Evolutionary conservation across 805 yeast species (phyloP).

Genomic region (Cyberlindnera mrakii): DNA sequence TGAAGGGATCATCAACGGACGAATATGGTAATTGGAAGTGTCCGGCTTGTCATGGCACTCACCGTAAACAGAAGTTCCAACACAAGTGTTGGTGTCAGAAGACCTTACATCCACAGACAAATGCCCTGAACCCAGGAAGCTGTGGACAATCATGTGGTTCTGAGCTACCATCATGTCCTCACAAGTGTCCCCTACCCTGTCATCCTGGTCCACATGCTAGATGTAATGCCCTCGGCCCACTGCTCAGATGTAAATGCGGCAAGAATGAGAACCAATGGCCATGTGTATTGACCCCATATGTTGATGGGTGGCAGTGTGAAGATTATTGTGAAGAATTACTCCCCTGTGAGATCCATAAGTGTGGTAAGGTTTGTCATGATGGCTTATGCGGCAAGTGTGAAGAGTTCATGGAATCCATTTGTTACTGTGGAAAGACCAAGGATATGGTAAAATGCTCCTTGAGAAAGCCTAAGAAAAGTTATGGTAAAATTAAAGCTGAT

Average conservation of each 20-base stretch:
- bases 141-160: slow-evolving; percentile 81
- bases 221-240: slow-evolving; percentile 77
- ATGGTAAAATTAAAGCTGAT: slow-evolving; percentile 15
- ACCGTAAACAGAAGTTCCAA: slow-evolving; percentile 41
- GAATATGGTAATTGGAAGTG: slow-evolving; percentile 70
- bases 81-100: slow-evolving; percentile 90
- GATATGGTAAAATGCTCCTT: slow-evolving; percentile 40
- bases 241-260: slow-evolving; percentile 71
- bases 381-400: slow-evolving; percentile 79
- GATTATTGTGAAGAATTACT: slow-evolving; percentile 52
- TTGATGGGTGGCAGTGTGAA: slow-evolving; percentile 62
- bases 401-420: slow-evolving; percentile 38
- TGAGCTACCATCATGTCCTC: slow-evolving; percentile 54
- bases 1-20: slow-evolving; percentile 62
- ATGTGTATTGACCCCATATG: slow-evolving; percentile 67
- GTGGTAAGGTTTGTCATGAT: slow-evolving; percentile 61
- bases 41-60: slow-evolving; percentile 66
- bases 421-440: slow-evolving; percentile 70
- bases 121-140: slow-evolving; percentile 66
- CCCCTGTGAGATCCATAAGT: slow-evolving; percentile 69
- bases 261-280: slow-evolving; percentile 56
- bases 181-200: slow-evolving; percentile 68
- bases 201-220: slow-evolving; percentile 87
- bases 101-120: slow-evolving; percentile 54
- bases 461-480: slow-evolving; percentile 31